A percentile compares a stretch with the other conserved stretches of the same genome.
Evolutionary conservation across 1,139 yeast genomes (phyloP).

Genomic region (Pichia norvegensis): DNA sequence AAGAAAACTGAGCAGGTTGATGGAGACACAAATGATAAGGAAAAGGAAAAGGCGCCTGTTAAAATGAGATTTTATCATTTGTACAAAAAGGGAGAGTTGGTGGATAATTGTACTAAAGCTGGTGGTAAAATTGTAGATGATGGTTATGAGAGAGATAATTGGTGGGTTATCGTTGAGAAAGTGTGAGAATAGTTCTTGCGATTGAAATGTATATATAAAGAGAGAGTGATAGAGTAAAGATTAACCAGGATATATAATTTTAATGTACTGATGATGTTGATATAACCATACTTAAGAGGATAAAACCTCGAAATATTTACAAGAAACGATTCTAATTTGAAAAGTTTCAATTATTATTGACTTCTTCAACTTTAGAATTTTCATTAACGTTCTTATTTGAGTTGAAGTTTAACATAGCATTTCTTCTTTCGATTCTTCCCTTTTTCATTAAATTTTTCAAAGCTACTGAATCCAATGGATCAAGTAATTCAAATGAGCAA

Average conservation of each 20-base stretch:
- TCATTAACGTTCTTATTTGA: slow-evolving; percentile 3
- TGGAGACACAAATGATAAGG: slow-evolving; percentile 18
- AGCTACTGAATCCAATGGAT: slow-evolving; percentile 89
- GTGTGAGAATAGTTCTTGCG: not conserved
- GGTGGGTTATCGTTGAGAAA: slow-evolving; percentile 66
- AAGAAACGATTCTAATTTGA: not conserved
- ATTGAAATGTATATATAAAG: not conserved
- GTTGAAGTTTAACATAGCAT: slow-evolving; percentile 34
- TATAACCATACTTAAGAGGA: too few species aligned
- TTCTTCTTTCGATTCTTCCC: slow-evolving; percentile 70
- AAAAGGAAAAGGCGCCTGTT: slow-evolving; percentile 35
- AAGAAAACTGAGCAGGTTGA: slow-evolving; percentile 19
- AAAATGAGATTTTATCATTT: slow-evolving; percentile 84
- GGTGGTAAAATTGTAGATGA: slow-evolving; percentile 57
- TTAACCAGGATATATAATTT: too few species aligned
- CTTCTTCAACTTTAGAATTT: not conserved
- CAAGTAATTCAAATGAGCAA: slow-evolving; percentile 86
- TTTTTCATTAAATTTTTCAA: slow-evolving; percentile 87
- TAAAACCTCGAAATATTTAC: too few species aligned
- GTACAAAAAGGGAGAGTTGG: slow-evolving; percentile 76
- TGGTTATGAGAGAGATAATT: slow-evolving; percentile 91
- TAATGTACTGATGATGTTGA: too few species aligned
- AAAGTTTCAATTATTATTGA: not conserved
- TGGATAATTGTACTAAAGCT: slow-evolving; percentile 56
- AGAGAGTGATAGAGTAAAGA: too few species aligned